Base-by-base conservation (phyloP, 2,329 filamentous ascomycete species). In the Malbranchea cinnamomea region DNA sequence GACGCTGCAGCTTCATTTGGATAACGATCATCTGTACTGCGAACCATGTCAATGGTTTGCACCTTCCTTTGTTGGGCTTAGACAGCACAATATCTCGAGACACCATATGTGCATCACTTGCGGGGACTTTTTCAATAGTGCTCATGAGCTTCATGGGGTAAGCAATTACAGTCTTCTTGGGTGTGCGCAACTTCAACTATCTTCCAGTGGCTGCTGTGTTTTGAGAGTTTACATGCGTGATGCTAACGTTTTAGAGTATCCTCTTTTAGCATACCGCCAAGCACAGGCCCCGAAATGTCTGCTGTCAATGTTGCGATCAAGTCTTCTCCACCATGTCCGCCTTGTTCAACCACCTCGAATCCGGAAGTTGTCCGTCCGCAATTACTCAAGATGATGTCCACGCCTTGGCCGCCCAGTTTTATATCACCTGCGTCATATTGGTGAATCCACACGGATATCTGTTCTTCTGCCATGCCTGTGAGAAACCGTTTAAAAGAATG, bases 341-440 rank as follows among this genome's bases (percentile, higher is more conserved):
- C 1, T 26, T 35, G 14, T 44, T 44, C 30, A 42, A 41, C 19
- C 42, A 45, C 22, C 31, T 45, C 7, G 42, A 45, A 25, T 43
- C 41, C 1, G 35, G 31, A n/a, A 36, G 32, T n/a, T 43, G 42
- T 14, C 8, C 23, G 6, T 37, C 38, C 4, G 41, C 39, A 9
- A 33, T 39, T 18, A 34, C 26, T 0, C 18, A 15, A 14, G 34
- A 37, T 11, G 33, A 39, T 13, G 33, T 44, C 9, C 19, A 28
- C 10, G 29, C 20, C 5, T 26, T 42, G 9, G 37, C 37, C 6
- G 30, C 26, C 4, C 29, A 32, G n/a, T 5, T 40, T 40, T 15
- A 3, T 22, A 23, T 19, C 26, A 18, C 8, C 23, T 16, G 16
- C 21, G 22, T 6, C 12, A 22, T 9, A 24, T 33, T 12, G 24